These are phyloP conservation scores for Wickerhamomyces ciferrii DNA, from an alignment of 805 yeast genomes.

Conservation along the genomic window DNA sequence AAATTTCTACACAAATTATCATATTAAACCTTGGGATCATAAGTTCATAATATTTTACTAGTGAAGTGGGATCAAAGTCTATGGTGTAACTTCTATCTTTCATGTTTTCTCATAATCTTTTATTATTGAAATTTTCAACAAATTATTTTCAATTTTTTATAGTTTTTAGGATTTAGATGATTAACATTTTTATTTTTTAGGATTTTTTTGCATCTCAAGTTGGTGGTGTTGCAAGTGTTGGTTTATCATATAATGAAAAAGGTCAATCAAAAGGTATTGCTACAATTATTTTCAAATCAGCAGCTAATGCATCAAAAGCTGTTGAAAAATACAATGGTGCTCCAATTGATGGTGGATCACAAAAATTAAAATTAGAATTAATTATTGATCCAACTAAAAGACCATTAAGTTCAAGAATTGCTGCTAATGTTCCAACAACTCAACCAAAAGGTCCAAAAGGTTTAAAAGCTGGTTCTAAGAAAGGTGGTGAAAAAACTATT, in stretches of 20 bases:
- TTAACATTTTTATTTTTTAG: constrained; percentile 31
- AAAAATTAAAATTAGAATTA: constrained; percentile 72
- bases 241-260: constrained; percentile 74
- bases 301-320: constrained; percentile 71
- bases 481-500: constrained; percentile 11
- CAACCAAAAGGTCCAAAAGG: constrained; percentile 6
- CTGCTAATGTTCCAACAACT: constrained; percentile 35
- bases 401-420: constrained; percentile 72
- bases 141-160: no score
- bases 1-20: neutral
- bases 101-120: neutral
- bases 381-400: constrained; percentile 79
- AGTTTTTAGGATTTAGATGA: no score
- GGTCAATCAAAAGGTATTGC: constrained; percentile 93
- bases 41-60: neutral
- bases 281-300: constrained; percentile 68
- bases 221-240: constrained; percentile 74
- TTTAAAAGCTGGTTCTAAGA: constrained; percentile 10
- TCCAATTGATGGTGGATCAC: constrained; percentile 84
- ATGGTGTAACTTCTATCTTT: neutral
- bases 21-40: neutral
- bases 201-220: constrained; percentile 85
- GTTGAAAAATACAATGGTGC: constrained; percentile 86
- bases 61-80: neutral
- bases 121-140: no score